phyloP scores from a whole-genome alignment of 2,329 filamentous ascomycete species.

The Teratosphaeria zuluensis region DNA sequence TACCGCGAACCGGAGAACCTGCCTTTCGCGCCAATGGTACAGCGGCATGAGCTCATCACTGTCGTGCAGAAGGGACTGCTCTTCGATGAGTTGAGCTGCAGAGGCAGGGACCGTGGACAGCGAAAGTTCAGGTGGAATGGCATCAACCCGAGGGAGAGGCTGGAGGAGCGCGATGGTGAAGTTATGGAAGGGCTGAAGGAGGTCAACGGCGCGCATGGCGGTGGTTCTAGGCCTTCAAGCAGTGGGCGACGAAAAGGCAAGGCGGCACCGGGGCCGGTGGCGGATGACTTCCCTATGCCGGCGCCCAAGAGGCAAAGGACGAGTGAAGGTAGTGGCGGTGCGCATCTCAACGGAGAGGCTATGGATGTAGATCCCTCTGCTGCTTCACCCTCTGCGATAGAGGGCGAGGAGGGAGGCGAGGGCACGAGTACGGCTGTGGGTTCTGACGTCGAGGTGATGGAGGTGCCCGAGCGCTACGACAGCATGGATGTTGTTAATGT shows the following conservation, averaged over 20 bases:
- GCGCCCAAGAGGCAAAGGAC: conserved; percentile 24
- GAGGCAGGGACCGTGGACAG: conserved; percentile 11
- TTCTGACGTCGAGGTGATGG: conserved; percentile 17
- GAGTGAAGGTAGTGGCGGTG: conserved; percentile 20
- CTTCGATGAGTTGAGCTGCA: conserved; percentile 31
- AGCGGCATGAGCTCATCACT: conserved; percentile 49
- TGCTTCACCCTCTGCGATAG: conserved; percentile 11
- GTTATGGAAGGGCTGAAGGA: neutral
- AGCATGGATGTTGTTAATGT: conserved; percentile 18
- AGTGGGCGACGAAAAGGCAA: conserved; percentile 12
- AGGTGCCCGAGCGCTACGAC: conserved; percentile 22
- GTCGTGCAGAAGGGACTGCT: conserved; percentile 55
- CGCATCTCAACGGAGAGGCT: conserved; percentile 34
- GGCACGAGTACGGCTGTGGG: conserved; percentile 15
- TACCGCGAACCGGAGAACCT: conserved; percentile 46
- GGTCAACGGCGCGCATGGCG: neutral
- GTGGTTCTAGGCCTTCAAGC: conserved; percentile 5
- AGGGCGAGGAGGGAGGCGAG: conserved; percentile 15
- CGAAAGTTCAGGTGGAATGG: conserved; percentile 19
- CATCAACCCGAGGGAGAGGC: conserved; percentile 12
- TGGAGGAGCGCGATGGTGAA: conserved; percentile 11
- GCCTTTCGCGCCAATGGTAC: conserved; percentile 51
- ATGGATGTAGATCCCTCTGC: conserved; percentile 34
- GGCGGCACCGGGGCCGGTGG: conserved; percentile 4
- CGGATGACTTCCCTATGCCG: conserved; percentile 23